Evolutionary conservation across 345 rosid species (phyloP).

Genomic region (Lepidium africanum): DNA sequence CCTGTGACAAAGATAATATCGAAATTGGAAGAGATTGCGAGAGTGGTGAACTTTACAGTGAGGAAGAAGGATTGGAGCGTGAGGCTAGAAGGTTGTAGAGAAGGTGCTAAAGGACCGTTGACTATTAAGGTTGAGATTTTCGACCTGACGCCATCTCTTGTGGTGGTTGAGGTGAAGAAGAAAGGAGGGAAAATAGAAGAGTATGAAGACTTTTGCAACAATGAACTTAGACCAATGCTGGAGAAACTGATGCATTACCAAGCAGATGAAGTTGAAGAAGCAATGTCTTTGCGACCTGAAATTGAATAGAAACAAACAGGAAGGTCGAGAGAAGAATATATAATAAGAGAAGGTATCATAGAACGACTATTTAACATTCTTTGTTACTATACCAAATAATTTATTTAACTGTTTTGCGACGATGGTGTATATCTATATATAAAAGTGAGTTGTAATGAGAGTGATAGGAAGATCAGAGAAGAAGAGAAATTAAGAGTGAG

Average conservation of each 20-base stretch:
- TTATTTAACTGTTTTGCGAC: not conserved
- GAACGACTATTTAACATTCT: conserved; percentile 8
- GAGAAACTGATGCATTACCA: conserved; percentile 55
- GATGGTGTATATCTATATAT: conserved; percentile 3
- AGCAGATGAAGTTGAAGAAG: conserved; percentile 28
- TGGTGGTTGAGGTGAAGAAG: conserved; percentile 84
- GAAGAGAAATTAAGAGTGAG: not conserved
- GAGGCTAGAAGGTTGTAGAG: conserved; percentile 61
- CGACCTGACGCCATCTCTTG: conserved; percentile 53
- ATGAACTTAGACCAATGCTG: conserved; percentile 67
- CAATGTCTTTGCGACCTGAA: conserved; percentile 47
- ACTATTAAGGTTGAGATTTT: conserved; percentile 57
- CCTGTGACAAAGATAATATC: conserved; percentile 51
- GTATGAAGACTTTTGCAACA: conserved; percentile 74
- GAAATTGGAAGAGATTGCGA: conserved; percentile 62
- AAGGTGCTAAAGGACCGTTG: conserved; percentile 59
- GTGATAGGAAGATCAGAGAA: conserved; percentile 26
- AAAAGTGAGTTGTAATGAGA: conserved; percentile 24
- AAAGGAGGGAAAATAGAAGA: conserved; percentile 85
- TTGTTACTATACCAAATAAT: conserved; percentile 1
- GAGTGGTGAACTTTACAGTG: conserved; percentile 43
- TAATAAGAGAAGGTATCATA: conserved; percentile 16
- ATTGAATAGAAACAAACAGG: conserved; percentile 35
- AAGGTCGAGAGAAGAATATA: conserved; percentile 27
- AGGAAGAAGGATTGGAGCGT: conserved; percentile 74